These are phyloP conservation scores for Pseudohalonectria lignicola DNA, from an alignment of 2,329 filamentous ascomycete species.

Conservation along the genomic window DNA sequence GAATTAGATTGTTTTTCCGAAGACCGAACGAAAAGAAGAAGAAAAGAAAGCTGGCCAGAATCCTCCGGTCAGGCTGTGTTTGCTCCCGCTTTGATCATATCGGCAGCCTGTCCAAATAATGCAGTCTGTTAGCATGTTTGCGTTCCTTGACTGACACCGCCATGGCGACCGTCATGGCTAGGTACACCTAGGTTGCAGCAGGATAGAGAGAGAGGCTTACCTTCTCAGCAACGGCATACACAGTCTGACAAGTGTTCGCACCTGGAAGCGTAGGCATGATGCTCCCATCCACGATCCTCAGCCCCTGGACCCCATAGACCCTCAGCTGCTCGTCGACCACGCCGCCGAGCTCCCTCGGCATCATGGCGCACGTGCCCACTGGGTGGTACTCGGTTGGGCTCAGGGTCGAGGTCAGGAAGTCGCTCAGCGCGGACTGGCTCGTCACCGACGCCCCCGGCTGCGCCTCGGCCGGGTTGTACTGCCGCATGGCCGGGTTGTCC, in stretches of 20 bases:
- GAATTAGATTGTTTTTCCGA: no score
- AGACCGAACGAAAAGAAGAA: no score
- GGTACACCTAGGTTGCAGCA: neutral
- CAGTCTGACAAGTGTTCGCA: constrained; percentile 13
- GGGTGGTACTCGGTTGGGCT: constrained; percentile 24
- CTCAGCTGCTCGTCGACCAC: constrained; percentile 29
- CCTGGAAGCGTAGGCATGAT: constrained; percentile 26
- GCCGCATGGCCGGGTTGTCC: constrained; percentile 17
- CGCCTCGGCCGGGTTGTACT: constrained; percentile 22
- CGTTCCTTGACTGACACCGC: no score
- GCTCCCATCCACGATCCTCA: constrained; percentile 33
- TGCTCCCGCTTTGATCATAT: constrained; percentile 7
- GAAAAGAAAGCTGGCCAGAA: no score
- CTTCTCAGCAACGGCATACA: constrained; percentile 17
- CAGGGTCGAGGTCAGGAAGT: constrained; percentile 10
- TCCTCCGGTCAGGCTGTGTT: neutral
- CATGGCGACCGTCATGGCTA: no score
- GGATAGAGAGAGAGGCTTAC: constrained; percentile 5
- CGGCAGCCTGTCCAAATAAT: constrained; percentile 8
- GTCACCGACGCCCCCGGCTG: constrained; percentile 21
- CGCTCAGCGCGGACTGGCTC: constrained; percentile 13
- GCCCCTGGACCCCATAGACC: constrained; percentile 30
- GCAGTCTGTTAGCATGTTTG: neutral
- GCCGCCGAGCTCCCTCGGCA: constrained; percentile 28
- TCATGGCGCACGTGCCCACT: constrained; percentile 31